These are phyloP conservation scores for Parathielavia hyrcaniae DNA, from an alignment of 495 filamentous ascomycete genomes.

Conservation along the genomic window DNA sequence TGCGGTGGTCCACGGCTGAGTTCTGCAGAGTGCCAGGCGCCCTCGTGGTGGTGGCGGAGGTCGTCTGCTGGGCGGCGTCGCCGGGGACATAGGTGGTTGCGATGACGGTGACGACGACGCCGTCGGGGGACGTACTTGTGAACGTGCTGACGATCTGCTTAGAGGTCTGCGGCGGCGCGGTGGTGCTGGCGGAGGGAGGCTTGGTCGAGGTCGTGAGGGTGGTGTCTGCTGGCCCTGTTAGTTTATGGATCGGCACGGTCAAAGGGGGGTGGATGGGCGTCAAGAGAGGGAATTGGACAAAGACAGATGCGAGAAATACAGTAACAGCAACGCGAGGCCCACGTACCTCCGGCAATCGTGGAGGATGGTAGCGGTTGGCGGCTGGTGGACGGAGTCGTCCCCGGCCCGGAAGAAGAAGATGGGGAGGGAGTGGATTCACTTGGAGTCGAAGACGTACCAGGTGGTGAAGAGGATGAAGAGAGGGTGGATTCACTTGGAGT, in stretches of 20 bases:
- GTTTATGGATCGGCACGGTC: background rate
- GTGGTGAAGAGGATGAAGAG: slow-evolving; percentile 7
- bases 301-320: background rate
- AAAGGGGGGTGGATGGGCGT: too few relatives aligned
- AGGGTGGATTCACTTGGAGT: slow-evolving; percentile 7
- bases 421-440: slow-evolving; percentile 9
- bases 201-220: slow-evolving; percentile 16
- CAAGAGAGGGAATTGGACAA: background rate
- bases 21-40: slow-evolving; percentile 35
- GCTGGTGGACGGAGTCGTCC: slow-evolving; percentile 8
- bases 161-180: slow-evolving; percentile 17
- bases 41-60: slow-evolving; percentile 17
- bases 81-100: slow-evolving; percentile 26
- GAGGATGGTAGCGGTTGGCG: slow-evolving; percentile 17
- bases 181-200: slow-evolving; percentile 1
- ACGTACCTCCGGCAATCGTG: slow-evolving; percentile 28
- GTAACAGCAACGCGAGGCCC: slow-evolving; percentile 8
- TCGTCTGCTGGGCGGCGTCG: slow-evolving; percentile 9
- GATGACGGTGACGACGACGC: slow-evolving; percentile 31
- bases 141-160: slow-evolving; percentile 25
- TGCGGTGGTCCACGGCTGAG: slow-evolving; percentile 17
- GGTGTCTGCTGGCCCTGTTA: slow-evolving; percentile 15
- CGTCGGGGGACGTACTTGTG: slow-evolving; percentile 37
- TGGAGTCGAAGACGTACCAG: slow-evolving; percentile 17
- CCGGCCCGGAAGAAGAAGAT: slow-evolving; percentile 17